Evolutionary conservation across 2,329 filamentous ascomycete genomes (phyloP), one percentile per base, ranked within the genome.

Genomic region (Fusarium tricinctum): DNA sequence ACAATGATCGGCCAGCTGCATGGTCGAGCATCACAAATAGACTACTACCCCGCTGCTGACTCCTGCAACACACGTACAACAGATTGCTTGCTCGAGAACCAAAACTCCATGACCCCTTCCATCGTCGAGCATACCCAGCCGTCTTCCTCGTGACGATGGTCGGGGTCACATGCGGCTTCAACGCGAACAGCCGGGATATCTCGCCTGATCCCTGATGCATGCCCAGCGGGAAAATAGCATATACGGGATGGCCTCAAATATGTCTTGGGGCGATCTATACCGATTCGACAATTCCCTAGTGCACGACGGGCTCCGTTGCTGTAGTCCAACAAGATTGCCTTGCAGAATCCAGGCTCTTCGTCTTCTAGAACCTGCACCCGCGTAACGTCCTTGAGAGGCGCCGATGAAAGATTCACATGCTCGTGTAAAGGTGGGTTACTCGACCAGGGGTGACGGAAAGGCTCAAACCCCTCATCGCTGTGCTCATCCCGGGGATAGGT

Each of bases 81-180:
- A 17, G 60, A 52, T n/a, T 33, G 33, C 13, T 53, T 42, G 3
- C 14, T 52, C 15, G 60, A 64, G 35, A 47, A 65, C 60, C 52
- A 64, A 28, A 47, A 64, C n/a, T 65, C 60, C 10, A 64, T 13
- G 20, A 13, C 14, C 3, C 46, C 61, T 26, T 28, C 33, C 20
- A 59, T 59, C 3, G 15, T 6, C 10, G 19, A 59, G 12, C 60
- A 64, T 14, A 22, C 17, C 61, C 61, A 65, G 9, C 44, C 52
- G 15, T n/a, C 39, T 15, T 38, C 17, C 2, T 49, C 30, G 6
- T 52, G 38, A 13, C 22, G 15, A 35, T 52, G 53, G 4, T 20
- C 17, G 4, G 55, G 26, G 4, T 48, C 30, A n/a, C n/a, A 28
- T 48, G 46, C 43, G 8, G 33, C 62, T 10, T 59, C 20, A 6